Percentiles rank a stretch among this genome's conserved stretches.
Evolutionary conservation across 176 grass and related monocot genomes (phyloP).

Genomic region (Luzula sylvatica): DNA sequence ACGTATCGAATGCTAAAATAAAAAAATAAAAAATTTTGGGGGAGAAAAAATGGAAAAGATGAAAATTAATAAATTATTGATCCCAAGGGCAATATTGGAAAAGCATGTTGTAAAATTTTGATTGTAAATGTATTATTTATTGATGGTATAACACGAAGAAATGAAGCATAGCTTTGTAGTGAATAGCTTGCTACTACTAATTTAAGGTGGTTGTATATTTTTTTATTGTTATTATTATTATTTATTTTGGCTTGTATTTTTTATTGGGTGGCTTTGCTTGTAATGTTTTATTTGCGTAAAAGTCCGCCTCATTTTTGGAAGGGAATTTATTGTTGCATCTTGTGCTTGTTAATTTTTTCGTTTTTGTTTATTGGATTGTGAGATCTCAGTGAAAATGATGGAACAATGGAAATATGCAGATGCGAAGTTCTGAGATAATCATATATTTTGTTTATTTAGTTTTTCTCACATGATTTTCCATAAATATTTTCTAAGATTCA

Average conservation of each 20-base stretch:
- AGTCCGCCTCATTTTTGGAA: background rate
- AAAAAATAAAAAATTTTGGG: constrained; percentile 13
- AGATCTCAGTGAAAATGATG: too few relatives aligned
- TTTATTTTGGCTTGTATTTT: constrained; percentile 9
- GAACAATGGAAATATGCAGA: too few relatives aligned
- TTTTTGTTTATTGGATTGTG: too few relatives aligned
- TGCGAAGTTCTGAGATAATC: too few relatives aligned
- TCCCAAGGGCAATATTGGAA: too few relatives aligned
- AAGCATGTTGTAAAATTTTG: constrained; percentile 17
- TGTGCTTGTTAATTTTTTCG: background rate
- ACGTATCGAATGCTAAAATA: constrained; percentile 60
- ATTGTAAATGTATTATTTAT: constrained; percentile 12
- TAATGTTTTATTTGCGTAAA: background rate
- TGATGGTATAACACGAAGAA: constrained; percentile 18
- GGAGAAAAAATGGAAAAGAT: background rate
- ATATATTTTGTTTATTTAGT: too few relatives aligned
- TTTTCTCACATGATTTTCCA: too few relatives aligned
- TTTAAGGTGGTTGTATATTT: constrained; percentile 12
- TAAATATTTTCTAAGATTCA: too few relatives aligned
- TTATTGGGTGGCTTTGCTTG: background rate
- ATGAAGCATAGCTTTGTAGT: constrained; percentile 17
- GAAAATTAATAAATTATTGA: constrained; percentile 1
- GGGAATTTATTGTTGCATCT: background rate
- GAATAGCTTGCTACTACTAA: constrained; percentile 7
- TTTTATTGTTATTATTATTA: constrained; percentile 1